These are phyloP conservation scores for Ramaria sp. DNA, from an alignment of 768 basidiomycete species.

Conservation along the genomic window DNA sequence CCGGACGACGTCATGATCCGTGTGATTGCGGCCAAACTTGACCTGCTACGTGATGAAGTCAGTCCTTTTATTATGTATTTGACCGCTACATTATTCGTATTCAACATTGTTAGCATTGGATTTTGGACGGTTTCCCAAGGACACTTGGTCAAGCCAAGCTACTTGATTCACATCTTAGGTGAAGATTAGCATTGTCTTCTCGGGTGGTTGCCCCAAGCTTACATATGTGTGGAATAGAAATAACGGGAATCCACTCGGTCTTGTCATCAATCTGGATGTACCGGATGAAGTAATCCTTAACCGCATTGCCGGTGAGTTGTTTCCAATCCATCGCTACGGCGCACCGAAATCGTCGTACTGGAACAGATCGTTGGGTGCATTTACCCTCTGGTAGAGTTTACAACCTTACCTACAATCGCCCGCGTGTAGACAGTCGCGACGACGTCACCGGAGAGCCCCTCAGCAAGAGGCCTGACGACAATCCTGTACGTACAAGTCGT, in stretches of 20 bases:
- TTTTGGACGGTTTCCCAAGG: conserved; percentile 87
- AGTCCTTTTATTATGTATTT: conserved; percentile 2
- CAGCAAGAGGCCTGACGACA: conserved; percentile 83
- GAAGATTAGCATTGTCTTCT: conserved; percentile 1
- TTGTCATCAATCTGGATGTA: conserved; percentile 84
- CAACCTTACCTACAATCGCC: conserved; percentile 81
- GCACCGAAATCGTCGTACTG: not conserved
- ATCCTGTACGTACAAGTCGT: conserved; percentile 46
- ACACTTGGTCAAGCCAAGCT: conserved; percentile 76
- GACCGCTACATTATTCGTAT: not conserved
- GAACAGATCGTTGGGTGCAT: conserved; percentile 74
- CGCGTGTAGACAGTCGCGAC: conserved; percentile 68
- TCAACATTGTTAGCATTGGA: conserved; percentile 56
- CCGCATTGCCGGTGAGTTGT: conserved; percentile 49
- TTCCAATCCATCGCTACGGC: not conserved
- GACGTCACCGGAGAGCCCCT: conserved; percentile 82
- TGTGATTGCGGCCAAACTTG: conserved; percentile 64
- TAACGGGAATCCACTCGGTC: conserved; percentile 54
- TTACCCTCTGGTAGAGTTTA: conserved; percentile 82
- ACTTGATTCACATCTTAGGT: conserved; percentile 69
- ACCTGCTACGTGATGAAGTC: conserved; percentile 55
- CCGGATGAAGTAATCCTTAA: conserved; percentile 75
- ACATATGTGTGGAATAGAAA: conserved; percentile 32
- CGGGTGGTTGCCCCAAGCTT: not conserved
- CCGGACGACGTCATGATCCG: conserved; percentile 74